Base-by-base conservation (phyloP, 441 rosid species). In the Brassica hybrid region DNA sequence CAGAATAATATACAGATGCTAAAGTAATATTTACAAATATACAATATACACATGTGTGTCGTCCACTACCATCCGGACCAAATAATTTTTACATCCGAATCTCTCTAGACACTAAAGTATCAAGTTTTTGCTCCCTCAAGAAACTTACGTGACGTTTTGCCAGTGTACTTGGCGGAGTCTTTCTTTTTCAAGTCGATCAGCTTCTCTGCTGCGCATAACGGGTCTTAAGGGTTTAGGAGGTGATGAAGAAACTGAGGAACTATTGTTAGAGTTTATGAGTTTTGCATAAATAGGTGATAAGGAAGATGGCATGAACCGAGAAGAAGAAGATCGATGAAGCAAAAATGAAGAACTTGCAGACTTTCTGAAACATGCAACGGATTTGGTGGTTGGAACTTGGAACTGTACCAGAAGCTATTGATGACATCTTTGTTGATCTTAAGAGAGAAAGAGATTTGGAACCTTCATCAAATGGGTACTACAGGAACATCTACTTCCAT, bases 121-220 rank as follows among this genome's bases (percentile, higher is more conserved):
- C 11, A n/a, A 45, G 45, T 11, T 23, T 57, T 21, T 12, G 9
- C n/a, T 8, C 34, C 16, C 9, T 32, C 5, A 13, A 34, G 21
- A 71, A 8, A 60, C 11, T 85, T 86, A 94, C 97, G 87, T 85
- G 90, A 96, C 91, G 63, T 92, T 96, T 81, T 94, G 93, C 94
- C 94, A 43, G 11, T 43, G 50, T 43, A 10, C 50, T 10, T 43
- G 67, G 45, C 67, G 48, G 48, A 34, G 50, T 34, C 50, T 64
- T 16, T 64, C 23, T 64, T 64, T 7, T 34, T 66, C 57, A 66
- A 66, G 56, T 43, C 70, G 23, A 66, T 21, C 70, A 43, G 70
- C 70, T 66, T 66, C 70, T 43, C 70, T 66, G 14, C 13, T 66
- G 57, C 8, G 81, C 93, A 90, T 91, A 60, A 94, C 90, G 43